Percentiles rank a stretch among this genome's conserved stretches.
phyloP scores from a whole-genome alignment of 306 rosid species.

The Trifolium dubium region DNA sequence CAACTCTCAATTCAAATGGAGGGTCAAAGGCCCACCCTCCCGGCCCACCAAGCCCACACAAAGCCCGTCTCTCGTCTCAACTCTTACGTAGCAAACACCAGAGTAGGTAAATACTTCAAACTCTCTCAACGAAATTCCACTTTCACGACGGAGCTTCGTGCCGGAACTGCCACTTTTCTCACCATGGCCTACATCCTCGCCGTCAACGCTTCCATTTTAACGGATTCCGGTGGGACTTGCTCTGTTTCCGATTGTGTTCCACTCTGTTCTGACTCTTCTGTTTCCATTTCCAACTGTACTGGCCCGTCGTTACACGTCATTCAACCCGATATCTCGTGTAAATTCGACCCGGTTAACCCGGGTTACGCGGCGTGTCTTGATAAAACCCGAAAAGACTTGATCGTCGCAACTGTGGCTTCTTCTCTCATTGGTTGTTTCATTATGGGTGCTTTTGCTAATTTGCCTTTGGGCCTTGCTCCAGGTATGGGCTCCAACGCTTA shows the following conservation, averaged over 20 bases:
- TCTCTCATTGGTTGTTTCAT: constrained; percentile 85
- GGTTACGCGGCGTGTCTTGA: constrained; percentile 80
- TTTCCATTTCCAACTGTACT: constrained; percentile 55
- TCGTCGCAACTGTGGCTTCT: constrained; percentile 87
- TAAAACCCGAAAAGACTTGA: constrained; percentile 68
- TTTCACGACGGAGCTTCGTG: constrained; percentile 98
- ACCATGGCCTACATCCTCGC: constrained; percentile 99
- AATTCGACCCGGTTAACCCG: constrained; percentile 85
- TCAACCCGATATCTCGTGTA: constrained; percentile 67
- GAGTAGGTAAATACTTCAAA: constrained; percentile 79
- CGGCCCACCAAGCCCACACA: constrained; percentile 12
- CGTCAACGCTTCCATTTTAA: constrained; percentile 91
- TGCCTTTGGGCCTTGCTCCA: constrained; percentile 90
- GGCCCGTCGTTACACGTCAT: constrained; percentile 48
- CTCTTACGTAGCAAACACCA: constrained; percentile 50
- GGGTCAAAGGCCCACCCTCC: constrained; percentile 46
- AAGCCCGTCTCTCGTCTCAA: constrained; percentile 66
- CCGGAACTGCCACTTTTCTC: constrained; percentile 96
- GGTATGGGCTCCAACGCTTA: constrained; percentile 99
- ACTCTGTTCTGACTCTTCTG: constrained; percentile 73
- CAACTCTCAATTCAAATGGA: constrained; percentile 47
- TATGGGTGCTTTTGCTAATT: constrained; percentile 92
- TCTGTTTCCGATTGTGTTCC: constrained; percentile 80
- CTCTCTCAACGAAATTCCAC: constrained; percentile 73
- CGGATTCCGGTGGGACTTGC: constrained; percentile 96